phyloP scores from a whole-genome alignment of 2,329 filamentous ascomycete species.

The Aspergillus sp. region DNA sequence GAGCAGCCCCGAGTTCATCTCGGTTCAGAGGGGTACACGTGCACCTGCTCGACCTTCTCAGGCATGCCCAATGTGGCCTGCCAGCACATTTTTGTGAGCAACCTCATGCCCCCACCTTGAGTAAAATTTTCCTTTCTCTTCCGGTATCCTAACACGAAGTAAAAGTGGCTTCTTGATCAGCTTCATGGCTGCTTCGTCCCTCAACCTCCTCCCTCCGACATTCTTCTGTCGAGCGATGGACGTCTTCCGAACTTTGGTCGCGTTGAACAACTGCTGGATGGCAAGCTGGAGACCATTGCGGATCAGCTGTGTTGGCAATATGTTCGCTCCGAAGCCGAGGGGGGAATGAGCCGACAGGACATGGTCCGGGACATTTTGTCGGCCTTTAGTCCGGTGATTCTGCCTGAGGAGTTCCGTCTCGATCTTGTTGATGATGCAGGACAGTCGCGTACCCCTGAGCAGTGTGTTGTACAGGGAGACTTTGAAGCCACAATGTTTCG shows the following conservation, averaged over 20 bases:
- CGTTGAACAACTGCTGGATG: slow-evolving; percentile 36
- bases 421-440: slow-evolving; percentile 42
- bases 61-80: slow-evolving; percentile 36
- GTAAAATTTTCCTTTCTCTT: neutral
- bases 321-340: slow-evolving; percentile 28
- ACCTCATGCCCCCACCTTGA: neutral
- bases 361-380: slow-evolving; percentile 50
- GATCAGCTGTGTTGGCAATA: slow-evolving; percentile 40
- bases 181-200: slow-evolving; percentile 40
- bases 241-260: slow-evolving; percentile 31
- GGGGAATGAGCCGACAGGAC: slow-evolving; percentile 40
- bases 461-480: slow-evolving; percentile 49
- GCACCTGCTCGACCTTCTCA: slow-evolving; percentile 40
- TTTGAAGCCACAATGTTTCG: slow-evolving; percentile 49
- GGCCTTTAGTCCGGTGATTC: slow-evolving; percentile 42
- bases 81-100: slow-evolving; percentile 47
- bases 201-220: slow-evolving; percentile 27
- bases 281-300: slow-evolving; percentile 36
- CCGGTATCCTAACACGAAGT: slow-evolving; percentile 10
- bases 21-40: slow-evolving; percentile 31
- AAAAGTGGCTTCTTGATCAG: slow-evolving; percentile 46
- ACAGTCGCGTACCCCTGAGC: slow-evolving; percentile 38
- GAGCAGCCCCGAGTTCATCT: slow-evolving; percentile 41
- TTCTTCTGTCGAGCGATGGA: slow-evolving; percentile 37
- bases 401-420: slow-evolving; percentile 46